These are phyloP conservation scores for Haplosporangium gracile DNA, from an alignment of 192 early-diverging fungal species.

Conservation along the genomic window DNA sequence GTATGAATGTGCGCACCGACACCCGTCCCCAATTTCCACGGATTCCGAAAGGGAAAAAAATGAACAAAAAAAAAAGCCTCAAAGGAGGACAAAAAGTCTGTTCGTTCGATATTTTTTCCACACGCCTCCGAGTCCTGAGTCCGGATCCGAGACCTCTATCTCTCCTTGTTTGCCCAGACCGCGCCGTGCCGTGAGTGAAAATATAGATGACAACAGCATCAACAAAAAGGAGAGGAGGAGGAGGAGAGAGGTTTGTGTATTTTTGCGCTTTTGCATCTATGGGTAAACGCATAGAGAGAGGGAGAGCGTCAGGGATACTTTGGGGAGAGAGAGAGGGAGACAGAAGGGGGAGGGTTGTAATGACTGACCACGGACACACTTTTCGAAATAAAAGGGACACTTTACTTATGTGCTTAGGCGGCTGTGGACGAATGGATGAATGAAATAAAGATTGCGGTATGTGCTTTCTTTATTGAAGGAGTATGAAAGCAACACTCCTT, in stretches of 20 bases:
- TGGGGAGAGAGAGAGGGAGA: background rate
- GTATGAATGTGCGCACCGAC: background rate
- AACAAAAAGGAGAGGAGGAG: background rate
- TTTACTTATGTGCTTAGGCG: background rate
- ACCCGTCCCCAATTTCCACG: background rate
- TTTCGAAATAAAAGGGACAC: background rate
- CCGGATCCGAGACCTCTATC: background rate
- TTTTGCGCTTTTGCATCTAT: background rate
- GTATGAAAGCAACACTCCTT: background rate
- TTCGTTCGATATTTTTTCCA: background rate
- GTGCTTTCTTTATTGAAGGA: background rate
- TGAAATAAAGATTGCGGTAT: background rate
- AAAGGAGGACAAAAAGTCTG: background rate
- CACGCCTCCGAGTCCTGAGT: background rate
- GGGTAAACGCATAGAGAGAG: background rate
- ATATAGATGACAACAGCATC: background rate
- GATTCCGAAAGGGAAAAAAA: slow-evolving; percentile 8
- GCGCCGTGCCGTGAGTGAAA: background rate
- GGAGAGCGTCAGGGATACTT: background rate
- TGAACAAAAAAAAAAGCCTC: background rate
- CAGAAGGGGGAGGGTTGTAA: background rate
- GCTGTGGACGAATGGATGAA: background rate
- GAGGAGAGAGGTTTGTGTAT: background rate
- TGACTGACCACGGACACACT: slow-evolving; percentile 4
- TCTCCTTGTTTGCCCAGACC: background rate